Base-by-base conservation (phyloP, 768 basidiomycete species). In the Lanmaoa pseudosensibilis region DNA sequence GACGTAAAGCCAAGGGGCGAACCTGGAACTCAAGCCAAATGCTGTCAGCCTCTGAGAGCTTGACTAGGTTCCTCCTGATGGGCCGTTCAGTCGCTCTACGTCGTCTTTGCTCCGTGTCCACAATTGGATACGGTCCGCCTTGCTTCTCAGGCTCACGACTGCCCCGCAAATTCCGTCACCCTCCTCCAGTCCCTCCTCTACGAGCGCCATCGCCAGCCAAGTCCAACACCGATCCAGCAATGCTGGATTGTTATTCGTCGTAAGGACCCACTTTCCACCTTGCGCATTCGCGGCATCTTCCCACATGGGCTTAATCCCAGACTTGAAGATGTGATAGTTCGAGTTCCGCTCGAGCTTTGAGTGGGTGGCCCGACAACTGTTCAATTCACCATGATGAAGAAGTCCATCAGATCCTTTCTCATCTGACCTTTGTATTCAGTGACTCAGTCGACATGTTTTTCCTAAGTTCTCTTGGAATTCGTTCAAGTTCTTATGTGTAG, bases 261-360 rank as follows among this genome's bases (percentile, higher is more conserved):
- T 92, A 55, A 98, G 73, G 19, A 94, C 92, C 94, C 94, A 97
- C 75, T 94, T 95, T 36, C 94, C 94, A 19, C 94, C 94, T 51
- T 87, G 82, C 25, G 90, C 89, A 66, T 97, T 97, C 52, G 92
- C 90, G 32, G 83, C 83, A 70, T 96, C 94, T 75, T 96, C 94
- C 94, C 94, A 97, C 94, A 97, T 96, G 15, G 92, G 92, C 68
- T 93, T 92, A 77, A 94, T 94, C 18, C 91, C 91, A 21, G 84
- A 80, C 75, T 96, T 96, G 83, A 98, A 97, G 53, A 98, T 80
- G 69, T 98, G 94, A 65, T 96, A 94, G 74, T 97, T 97, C 45
- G 89, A 88, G 74, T 92, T 93, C 65, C 86, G 86, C 65, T 94
- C 90, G 34, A 96, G 83, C 65, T 85, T 83, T 34, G n/a, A n/a